Evolutionary conservation across 345 rosid genomes (phyloP).

Genomic region (Trapa incisa): DNA sequence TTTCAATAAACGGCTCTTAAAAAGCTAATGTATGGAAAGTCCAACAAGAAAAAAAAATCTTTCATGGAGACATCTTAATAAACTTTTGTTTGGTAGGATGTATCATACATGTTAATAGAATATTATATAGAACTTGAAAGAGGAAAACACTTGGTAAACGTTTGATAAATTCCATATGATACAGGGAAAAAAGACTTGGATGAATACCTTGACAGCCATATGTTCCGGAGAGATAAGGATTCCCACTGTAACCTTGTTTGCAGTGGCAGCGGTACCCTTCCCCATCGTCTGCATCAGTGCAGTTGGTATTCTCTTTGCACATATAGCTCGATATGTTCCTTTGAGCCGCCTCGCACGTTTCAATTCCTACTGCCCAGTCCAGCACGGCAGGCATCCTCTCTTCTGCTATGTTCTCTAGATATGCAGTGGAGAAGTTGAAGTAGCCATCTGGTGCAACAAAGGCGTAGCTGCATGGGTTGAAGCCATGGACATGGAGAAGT

Average conservation of each 20-base stretch:
- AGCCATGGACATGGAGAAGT: neutral
- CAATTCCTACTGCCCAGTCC: conserved; percentile 12
- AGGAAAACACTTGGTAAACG: no score
- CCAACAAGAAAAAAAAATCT: no score
- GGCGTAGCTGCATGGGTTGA: conserved; percentile 25
- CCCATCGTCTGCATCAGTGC: neutral
- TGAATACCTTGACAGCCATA: conserved; percentile 9
- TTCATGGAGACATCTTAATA: no score
- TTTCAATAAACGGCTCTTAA: no score
- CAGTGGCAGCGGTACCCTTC: conserved; percentile 17
- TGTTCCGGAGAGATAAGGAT: conserved; percentile 9
- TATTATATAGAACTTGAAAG: no score
- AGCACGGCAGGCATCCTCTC: conserved; percentile 1
- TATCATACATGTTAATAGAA: no score
- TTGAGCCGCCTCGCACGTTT: conserved; percentile 6
- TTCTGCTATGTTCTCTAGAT: neutral
- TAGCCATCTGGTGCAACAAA: neutral
- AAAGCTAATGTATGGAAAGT: no score
- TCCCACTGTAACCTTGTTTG: conserved; percentile 12
- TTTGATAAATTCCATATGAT: no score
- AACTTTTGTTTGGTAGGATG: no score
- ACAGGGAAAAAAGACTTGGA: neutral
- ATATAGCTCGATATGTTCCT: neutral
- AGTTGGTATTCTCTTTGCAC: conserved; percentile 4
- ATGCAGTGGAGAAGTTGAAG: conserved; percentile 6